Conservation (phyloP, 2,329 filamentous ascomycete species). For the Ophiostoma perfectum region DNA sequence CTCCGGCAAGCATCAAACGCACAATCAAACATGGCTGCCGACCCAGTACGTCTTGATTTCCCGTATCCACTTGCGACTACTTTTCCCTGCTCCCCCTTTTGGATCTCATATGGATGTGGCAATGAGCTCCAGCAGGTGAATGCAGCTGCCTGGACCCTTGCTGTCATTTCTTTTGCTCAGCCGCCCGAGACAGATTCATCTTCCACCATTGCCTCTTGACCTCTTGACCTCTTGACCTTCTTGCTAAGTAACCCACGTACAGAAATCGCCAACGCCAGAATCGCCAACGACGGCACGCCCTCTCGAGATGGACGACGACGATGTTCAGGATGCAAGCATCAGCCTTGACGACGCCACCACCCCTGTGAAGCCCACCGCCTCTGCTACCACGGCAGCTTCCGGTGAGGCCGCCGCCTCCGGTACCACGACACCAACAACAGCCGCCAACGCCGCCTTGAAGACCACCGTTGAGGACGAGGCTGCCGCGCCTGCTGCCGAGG, state of each 20-base stretch:
- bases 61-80: slow-evolving; percentile 19
- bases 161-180: slow-evolving; percentile 1
- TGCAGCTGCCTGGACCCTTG: not conserved
- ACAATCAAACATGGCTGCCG: slow-evolving; percentile 21
- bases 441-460: slow-evolving; percentile 29
- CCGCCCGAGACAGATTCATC: too few species aligned
- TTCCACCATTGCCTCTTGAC: slow-evolving; percentile 7
- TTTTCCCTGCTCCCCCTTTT: slow-evolving; percentile 15
- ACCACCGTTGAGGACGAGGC: slow-evolving; percentile 22
- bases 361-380: slow-evolving; percentile 28
- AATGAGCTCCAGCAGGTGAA: not conserved
- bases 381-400: slow-evolving; percentile 18
- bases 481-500: slow-evolving; percentile 36
- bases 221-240: not conserved
- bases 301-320: slow-evolving; percentile 66
- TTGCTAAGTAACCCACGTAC: slow-evolving; percentile 16
- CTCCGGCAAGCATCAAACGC: slow-evolving; percentile 5
- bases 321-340: slow-evolving; percentile 56
- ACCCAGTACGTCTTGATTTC: slow-evolving; percentile 22
- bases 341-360: slow-evolving; percentile 40
- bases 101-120: not conserved
- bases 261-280: slow-evolving; percentile 48
- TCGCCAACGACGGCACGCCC: slow-evolving; percentile 61
- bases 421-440: slow-evolving; percentile 30
- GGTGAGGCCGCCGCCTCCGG: slow-evolving; percentile 32